A percentile compares a stretch with the other conserved stretches of the same genome.
Conservation (phyloP, 164 flowering plant genomes). For the Dillenia suffruticosa region DNA sequence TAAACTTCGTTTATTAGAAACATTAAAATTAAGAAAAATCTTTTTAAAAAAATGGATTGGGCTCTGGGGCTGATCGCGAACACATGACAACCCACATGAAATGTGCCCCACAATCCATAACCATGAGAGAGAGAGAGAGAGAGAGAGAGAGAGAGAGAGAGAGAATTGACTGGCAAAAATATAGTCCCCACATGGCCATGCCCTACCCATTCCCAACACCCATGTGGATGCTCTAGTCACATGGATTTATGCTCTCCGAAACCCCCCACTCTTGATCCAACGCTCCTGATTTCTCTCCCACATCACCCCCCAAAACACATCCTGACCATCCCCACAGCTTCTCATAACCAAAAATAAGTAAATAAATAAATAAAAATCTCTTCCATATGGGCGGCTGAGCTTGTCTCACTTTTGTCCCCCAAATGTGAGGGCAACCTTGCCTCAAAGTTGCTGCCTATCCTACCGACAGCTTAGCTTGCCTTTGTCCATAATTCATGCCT, state of each 20-base stretch:
- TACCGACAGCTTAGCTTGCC: slow-evolving; percentile 58
- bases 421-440: slow-evolving; percentile 22
- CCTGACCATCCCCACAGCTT: slow-evolving; percentile 20
- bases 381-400: slow-evolving; percentile 54
- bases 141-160: background rate
- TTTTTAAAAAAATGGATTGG: background rate
- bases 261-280: slow-evolving; percentile 12
- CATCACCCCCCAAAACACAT: slow-evolving; percentile 17
- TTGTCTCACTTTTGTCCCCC: slow-evolving; percentile 68
- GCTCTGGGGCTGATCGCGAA: background rate
- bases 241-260: slow-evolving; percentile 13
- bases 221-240: slow-evolving; percentile 23
- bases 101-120: slow-evolving; percentile 11
- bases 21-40: background rate
- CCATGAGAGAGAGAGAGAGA: slow-evolving; percentile 1
- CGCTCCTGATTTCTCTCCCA: slow-evolving; percentile 23
- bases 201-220: slow-evolving; percentile 27
- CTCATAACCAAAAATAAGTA: background rate
- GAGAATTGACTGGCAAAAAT: background rate
- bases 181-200: slow-evolving; percentile 28
- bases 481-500: slow-evolving; percentile 49
- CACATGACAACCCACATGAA: slow-evolving; percentile 8
- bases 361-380: background rate
- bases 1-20: background rate
- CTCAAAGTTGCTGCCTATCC: slow-evolving; percentile 37